These are phyloP conservation scores for Polytrichum commune DNA, from an alignment of 225 moss, liverwort and hornwort genomes.

Conservation along the genomic window DNA sequence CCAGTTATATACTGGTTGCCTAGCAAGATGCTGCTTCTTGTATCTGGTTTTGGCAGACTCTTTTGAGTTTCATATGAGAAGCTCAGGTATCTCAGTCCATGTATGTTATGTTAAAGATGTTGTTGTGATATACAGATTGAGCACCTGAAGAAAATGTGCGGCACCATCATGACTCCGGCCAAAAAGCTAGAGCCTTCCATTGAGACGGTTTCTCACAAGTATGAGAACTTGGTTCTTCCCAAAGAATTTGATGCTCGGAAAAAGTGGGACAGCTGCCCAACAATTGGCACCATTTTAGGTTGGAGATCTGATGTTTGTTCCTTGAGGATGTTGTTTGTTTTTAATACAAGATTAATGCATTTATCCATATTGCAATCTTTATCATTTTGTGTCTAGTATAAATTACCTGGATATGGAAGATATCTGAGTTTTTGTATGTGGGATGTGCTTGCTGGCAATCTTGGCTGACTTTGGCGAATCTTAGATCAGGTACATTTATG, in stretches of 20 bases:
- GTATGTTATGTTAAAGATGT: no score
- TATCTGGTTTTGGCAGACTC: no score
- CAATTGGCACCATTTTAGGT: conserved; percentile 74
- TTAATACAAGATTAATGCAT: neutral
- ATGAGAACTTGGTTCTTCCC: conserved; percentile 44
- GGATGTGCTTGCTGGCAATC: conserved; percentile 6
- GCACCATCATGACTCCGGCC: conserved; percentile 56
- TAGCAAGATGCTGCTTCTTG: no score
- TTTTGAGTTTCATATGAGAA: no score
- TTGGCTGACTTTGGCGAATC: neutral
- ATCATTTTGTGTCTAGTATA: no score
- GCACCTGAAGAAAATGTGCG: conserved; percentile 87
- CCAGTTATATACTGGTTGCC: neutral
- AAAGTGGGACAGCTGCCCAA: conserved; percentile 70
- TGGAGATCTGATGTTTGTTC: neutral
- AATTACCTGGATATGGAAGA: neutral
- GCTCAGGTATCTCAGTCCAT: no score
- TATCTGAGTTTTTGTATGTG: neutral
- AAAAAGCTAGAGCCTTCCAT: conserved; percentile 52
- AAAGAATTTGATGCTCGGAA: conserved; percentile 73
- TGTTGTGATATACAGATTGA: conserved; percentile 39
- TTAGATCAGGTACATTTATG: conserved; percentile 30
- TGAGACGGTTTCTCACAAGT: conserved; percentile 36
- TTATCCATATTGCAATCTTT: neutral
- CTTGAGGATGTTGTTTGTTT: neutral